These are phyloP conservation scores for Cryptosporidium tyzzeri DNA, from an alignment of 169 alveolate species.

Conservation along the genomic window DNA sequence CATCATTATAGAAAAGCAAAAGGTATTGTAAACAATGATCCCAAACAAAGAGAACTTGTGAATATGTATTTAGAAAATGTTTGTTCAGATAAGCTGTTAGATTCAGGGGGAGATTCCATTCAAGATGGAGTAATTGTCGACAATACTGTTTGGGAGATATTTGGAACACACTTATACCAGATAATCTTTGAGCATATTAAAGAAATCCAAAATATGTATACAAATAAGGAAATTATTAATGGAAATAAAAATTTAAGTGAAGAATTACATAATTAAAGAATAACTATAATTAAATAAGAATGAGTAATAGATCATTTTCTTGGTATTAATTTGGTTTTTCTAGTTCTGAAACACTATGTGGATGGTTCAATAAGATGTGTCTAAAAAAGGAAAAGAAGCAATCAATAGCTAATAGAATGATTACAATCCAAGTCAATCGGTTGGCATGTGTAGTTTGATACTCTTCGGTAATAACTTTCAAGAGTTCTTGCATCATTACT, in stretches of 20 bases:
- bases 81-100: slow-evolving; percentile 5
- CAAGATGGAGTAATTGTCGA: background rate
- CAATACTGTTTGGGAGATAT: slow-evolving; percentile 44
- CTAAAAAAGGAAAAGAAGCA: slow-evolving; percentile 31
- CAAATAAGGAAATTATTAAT: background rate
- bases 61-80: slow-evolving; percentile 14
- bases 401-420: slow-evolving; percentile 21
- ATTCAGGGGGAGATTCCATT: background rate
- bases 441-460: slow-evolving; percentile 66
- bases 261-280: background rate
- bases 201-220: background rate
- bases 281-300: too few species aligned
- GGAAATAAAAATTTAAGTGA: background rate
- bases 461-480: slow-evolving; percentile 66
- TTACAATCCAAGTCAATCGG: slow-evolving; percentile 70
- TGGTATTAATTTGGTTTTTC: background rate
- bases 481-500: slow-evolving; percentile 70
- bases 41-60: slow-evolving; percentile 25
- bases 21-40: slow-evolving; percentile 61
- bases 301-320: background rate
- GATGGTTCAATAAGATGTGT: slow-evolving; percentile 13
- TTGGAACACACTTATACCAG: slow-evolving; percentile 51
- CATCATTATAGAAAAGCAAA: slow-evolving; percentile 72
- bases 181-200: slow-evolving; percentile 21
- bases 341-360: background rate